Base-by-base conservation (phyloP, 768 basidiomycete species). In the Tricholoma furcatifolium region DNA sequence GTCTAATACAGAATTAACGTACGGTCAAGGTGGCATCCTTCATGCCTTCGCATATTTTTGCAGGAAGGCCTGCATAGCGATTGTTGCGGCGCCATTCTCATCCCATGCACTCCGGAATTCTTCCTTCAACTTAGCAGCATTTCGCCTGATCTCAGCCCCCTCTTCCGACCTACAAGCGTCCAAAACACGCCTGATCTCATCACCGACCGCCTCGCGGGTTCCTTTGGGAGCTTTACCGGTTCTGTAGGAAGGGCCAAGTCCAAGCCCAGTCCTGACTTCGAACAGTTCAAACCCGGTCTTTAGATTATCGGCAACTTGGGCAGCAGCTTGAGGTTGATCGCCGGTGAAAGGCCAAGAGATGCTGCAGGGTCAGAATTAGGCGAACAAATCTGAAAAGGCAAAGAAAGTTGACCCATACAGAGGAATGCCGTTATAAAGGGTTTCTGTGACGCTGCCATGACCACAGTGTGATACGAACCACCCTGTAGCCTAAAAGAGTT, bases 381-480 rank as follows among this genome's bases (percentile, higher is more conserved):
- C 14, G 20, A 43, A 6, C 20, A 24, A 12, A 6, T 27, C 27
- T 27, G 4, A 24, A n/a, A 15, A 40, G 38, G 31, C 23, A 7
- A 14, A 32, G 12, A 43, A 0, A 20, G 27, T 3, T 27, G 27
- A 5, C 14, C 47, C 57, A 44, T 53, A 64, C 64, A 65, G n/a
- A 2, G 64, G 61, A 15, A 62, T 43, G 24, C 64, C 64, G 23
- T 54, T 46, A 4, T 18, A 32, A 10, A 65, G 50, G 7, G 64
- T 50, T 44, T 65, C 64, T 12, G 53, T 57, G 23, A 65, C 43
- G 11, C 59, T 48, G 3, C 58, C 60, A 21, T 63, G 60, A 30
- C 64, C 64, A 10, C 62, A 46, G 31, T 64, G 64, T 1, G 47
- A 56, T 21, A 65, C n/a, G 39, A 62, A 62, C 60, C 60, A 65